Evolutionary conservation across 228 moss, liverwort and hornwort genomes (phyloP), one percentile per base, ranked within the genome.

Genomic region (Sphagnum fallax): DNA sequence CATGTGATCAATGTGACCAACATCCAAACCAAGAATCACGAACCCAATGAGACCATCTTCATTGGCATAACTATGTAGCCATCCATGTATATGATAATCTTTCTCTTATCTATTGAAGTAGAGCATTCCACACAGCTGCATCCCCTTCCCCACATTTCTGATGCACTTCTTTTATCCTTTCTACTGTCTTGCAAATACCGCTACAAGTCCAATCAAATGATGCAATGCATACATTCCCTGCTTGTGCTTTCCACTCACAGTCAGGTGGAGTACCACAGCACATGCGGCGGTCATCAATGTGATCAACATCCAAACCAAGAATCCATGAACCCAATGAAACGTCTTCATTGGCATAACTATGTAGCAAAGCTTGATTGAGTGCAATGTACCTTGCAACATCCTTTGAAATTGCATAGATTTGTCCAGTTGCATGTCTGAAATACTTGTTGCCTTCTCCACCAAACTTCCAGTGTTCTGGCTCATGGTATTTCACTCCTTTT

Each of bases 141-240:
- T 97, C 91, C 68, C 86, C 91, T 73, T 97, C 96, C 53, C 96
- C 91, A 73, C 96, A 97, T 3, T 93, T 77, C 67, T 88, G 82
- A 71, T 97, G 96, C 61, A 97, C 96, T 68, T 93, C 96, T 75
- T 90, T 93, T 8, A 97, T 77, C 73, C 88, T 78, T 79, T 93
- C 93, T 72, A 93, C 93, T 0, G 93, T 91, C 60, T 93, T 93
- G 77, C 96, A 97, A 66, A 97, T 92, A 7, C 96, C 96, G 70
- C 96, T 97, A 75, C 96, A 97, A 47, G 89, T 84, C 96, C 96
- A 97, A 79, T 97, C 96, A 69, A 97, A 97, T 47, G 96, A 93
- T 48, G 96, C 91, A 62, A 92, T 93, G 62, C 96, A 97, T 16
- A 97, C 89, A 65, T 93, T 97, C 10, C 93, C 96, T 48, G 91